Base-by-base conservation (phyloP, 129 eudicot species). In the Gnaphalium uliginosum region DNA sequence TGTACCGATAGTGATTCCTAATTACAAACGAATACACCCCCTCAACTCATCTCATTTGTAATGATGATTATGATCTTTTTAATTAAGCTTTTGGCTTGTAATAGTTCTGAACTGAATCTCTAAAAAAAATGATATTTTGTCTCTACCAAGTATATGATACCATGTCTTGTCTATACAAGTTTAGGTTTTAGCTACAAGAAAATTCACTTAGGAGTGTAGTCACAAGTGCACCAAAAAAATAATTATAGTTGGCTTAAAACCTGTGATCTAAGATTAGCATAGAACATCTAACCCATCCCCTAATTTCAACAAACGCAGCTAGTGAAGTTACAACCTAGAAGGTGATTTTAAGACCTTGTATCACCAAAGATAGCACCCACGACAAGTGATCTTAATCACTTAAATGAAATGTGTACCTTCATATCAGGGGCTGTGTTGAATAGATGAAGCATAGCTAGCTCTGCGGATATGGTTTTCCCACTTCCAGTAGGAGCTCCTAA, bases 391-490 rank as follows among this genome's bases (percentile, higher is more conserved):
- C 50, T 76, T 57, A 22, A 68, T 39, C 24, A 30, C 54, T 59
- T n/a, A 30, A 59, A 50, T 75, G 61, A 76, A 68, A 41, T 3
- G 10, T 32, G 11, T 80, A 91, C 99, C 99, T 94, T 94, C 99
- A 91, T 91, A 81, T 94, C 97, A 74, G 99, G 99, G 83, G 93
- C 89, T 51, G 96, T 81, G 72, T 86, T 89, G 75, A 91, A 94
- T 19, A 94, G 81, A 79, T 89, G 99, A 74, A 94, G 93, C 92
- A 94, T 94, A 71, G 99, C 97, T 23, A 94, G 94, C 92, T 94
- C 99, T 41, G 99, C 99, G 65, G 99, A 91, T 82, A 94, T 94
- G 63, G 99, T 94, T 89, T 91, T 94, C 29, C 99, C 99, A 94
- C 99, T 94, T 73, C 97, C 97, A 54, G 97, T 94, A 8, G 99